Percentiles rank a stretch among this genome's conserved stretches.
phyloP scores from a whole-genome alignment of 257 asterid species.

The Solanum rostratum region DNA sequence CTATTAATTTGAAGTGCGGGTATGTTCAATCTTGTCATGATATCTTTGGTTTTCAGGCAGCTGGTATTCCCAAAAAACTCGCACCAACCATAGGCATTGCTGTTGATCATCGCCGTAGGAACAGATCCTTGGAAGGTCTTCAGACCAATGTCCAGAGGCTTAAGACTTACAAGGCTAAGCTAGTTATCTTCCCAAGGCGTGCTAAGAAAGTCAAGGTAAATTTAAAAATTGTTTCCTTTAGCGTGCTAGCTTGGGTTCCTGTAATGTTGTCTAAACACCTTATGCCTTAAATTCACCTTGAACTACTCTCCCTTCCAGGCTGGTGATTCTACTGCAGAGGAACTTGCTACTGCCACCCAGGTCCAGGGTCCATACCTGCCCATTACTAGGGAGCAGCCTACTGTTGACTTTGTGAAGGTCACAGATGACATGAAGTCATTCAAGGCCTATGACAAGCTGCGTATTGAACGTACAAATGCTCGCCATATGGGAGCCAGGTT shows the following conservation, averaged over 20 bases:
- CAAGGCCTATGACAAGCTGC: not conserved
- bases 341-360: not conserved
- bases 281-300: not conserved
- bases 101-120: constrained; percentile 26
- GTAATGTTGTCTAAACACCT: not conserved
- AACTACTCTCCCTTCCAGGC: not conserved
- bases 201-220: constrained; percentile 13
- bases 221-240: not conserved
- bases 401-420: constrained; percentile 5
- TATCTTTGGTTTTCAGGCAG: constrained; percentile 6
- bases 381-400: not conserved
- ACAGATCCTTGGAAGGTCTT: constrained; percentile 24
- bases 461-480: not conserved
- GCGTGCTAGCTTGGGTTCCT: not conserved
- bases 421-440: not conserved
- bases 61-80: constrained; percentile 16
- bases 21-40: not conserved
- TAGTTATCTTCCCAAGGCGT: constrained; percentile 24
- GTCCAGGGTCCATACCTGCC: not conserved
- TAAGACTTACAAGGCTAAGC: constrained; percentile 21
- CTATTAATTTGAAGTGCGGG: not conserved
- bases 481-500: not conserved
- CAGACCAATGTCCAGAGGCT: constrained; percentile 23
- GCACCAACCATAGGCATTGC: constrained; percentile 24
- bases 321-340: constrained; percentile 1